Evolutionary conservation across 805 yeast species (phyloP), one percentile per base, ranked within the genome.

Genomic region (Peterozyma toletana): DNA sequence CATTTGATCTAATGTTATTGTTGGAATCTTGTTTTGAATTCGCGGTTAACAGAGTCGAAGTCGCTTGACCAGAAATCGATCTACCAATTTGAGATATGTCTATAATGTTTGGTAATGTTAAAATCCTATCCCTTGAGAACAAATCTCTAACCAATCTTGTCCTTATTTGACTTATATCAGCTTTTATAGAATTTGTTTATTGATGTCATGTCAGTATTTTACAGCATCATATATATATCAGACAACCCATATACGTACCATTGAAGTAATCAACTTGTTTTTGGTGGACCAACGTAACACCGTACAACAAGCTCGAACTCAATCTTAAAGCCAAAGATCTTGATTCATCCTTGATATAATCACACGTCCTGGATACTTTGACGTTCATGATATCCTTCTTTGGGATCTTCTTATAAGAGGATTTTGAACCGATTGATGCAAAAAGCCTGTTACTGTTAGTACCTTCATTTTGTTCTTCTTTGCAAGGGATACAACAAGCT

Each of bases 241-340:
- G 14, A 13, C 33, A 30, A 13, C 3, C 10, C 16, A n/a, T n/a
- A 36, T 21, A 51, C 62, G 46, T 48, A 52, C 60, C 53, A 49
- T 64, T 66, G 49, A 73, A 67, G 50, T 68, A 70, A 3, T 68
- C 69, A 0, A 73, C 67, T 53, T 80, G 75, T 27, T 72, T 70
- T 45, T 66, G 73, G 53, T 73, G 75, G 27, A 70, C 62, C 38
- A 78, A 48, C 1, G 76, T 60, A 1, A 74, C 59, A 0, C 83
- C 83, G 50, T 70, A 66, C 44, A 78, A 53, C 9, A 78, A 55
- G 40, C 58, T 68, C 0, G 80, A 70, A 0, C 65, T 55, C 14
- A 66, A 57, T 37, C 78, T 55, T 35, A 66, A 46, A 1, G 64
- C 50, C 14, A 55, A 30, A 2, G 46, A 48, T 10, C 46, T 37